phyloP scores from a whole-genome alignment of 192 early-diverging fungal genomes.

The Chytriomyces sp. region DNA sequence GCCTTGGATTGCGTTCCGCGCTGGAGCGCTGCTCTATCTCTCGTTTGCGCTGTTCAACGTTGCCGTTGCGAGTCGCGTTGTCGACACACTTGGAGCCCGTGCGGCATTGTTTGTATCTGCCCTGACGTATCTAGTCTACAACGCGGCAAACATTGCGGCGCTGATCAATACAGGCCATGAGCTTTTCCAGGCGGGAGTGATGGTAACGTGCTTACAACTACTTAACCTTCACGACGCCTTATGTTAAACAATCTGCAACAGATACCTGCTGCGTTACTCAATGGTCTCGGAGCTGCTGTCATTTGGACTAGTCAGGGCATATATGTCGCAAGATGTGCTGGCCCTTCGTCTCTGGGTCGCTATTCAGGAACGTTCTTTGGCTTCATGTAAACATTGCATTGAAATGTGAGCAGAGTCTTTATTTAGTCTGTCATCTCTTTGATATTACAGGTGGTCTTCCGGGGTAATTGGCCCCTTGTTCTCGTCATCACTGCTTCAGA shows the following conservation, averaged over 20 bases:
- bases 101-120: conserved; percentile 9
- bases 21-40: conserved; percentile 11
- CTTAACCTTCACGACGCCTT: not conserved
- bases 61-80: not conserved
- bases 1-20: conserved; percentile 4
- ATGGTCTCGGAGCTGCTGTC: conserved; percentile 30
- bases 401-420: too few relatives aligned
- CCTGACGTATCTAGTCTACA: conserved; percentile 14
- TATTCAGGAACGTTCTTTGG: conserved; percentile 38
- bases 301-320: conserved; percentile 22
- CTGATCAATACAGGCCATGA: not conserved
- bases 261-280: conserved; percentile 27
- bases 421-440: too few relatives aligned
- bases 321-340: conserved; percentile 30
- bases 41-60: conserved; percentile 25
- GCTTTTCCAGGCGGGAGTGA: conserved; percentile 5
- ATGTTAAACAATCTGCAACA: conserved; percentile 10
- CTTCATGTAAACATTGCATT: not conserved
- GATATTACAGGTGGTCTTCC: not conserved
- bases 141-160: conserved; percentile 2
- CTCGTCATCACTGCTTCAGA: conserved; percentile 21
- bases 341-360: conserved; percentile 18
- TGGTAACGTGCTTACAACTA: not conserved
- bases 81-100: conserved; percentile 7
- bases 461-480: conserved; percentile 32